phyloP scores from a whole-genome alignment of 345 rosid species.

The Salix caprea region DNA sequence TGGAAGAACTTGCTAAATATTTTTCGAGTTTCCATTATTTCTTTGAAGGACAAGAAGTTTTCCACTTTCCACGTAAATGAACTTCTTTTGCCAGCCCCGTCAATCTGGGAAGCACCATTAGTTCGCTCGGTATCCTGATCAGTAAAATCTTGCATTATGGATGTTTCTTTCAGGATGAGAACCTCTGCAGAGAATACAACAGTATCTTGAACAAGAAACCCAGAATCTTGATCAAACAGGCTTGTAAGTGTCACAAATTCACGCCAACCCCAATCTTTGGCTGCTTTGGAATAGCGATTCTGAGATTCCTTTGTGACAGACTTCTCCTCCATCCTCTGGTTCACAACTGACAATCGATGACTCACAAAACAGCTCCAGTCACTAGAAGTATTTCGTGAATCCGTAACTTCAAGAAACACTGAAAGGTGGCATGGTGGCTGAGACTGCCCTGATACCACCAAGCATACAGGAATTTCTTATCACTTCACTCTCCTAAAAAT shows the following conservation, averaged over 20 bases:
- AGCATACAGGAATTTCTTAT: constrained; percentile 35
- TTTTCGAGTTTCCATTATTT: constrained; percentile 98
- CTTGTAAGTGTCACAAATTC: constrained; percentile 98
- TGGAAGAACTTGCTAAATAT: constrained; percentile 98
- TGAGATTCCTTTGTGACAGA: constrained; percentile 98
- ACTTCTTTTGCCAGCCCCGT: constrained; percentile 61
- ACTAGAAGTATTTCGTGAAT: constrained; percentile 78
- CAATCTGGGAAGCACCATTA: constrained; percentile 42
- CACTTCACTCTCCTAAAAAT: constrained; percentile 26
- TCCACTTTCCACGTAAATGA: constrained; percentile 99
- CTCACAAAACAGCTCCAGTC: constrained; percentile 99
- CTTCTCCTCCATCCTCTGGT: constrained; percentile 85
- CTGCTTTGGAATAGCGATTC: constrained; percentile 98
- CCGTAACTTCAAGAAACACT: constrained; percentile 99
- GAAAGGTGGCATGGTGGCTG: constrained; percentile 99
- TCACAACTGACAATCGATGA: constrained; percentile 91
- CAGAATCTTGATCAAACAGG: constrained; percentile 98
- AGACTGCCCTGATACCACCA: constrained; percentile 98
- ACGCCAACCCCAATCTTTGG: constrained; percentile 99
- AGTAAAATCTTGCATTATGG: constrained; percentile 62
- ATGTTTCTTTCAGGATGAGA: constrained; percentile 96
- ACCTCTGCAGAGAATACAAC: constrained; percentile 97
- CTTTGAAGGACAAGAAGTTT: constrained; percentile 92
- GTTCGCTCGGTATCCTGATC: constrained; percentile 52
- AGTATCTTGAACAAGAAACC: constrained; percentile 92